phyloP scores from a whole-genome alignment of 2,329 filamentous ascomycete genomes.

The Piedraia hortae region DNA sequence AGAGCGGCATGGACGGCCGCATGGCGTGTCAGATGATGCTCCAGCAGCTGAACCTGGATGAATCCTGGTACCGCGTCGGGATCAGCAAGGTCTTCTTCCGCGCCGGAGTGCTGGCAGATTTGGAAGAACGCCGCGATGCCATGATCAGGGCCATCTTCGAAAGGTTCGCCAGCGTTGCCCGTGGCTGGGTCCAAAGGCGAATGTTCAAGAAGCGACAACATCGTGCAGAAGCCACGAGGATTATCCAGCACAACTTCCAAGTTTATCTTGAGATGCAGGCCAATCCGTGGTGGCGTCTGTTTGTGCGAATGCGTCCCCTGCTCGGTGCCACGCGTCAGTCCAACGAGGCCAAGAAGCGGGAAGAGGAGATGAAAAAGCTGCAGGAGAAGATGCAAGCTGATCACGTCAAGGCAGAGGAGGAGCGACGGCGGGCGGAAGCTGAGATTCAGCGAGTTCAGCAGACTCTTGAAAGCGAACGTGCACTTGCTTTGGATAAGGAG shows the following conservation, averaged over 20 bases:
- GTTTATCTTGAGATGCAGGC: constrained; percentile 71
- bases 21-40: constrained; percentile 63
- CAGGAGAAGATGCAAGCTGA: constrained; percentile 63
- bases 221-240: constrained; percentile 73
- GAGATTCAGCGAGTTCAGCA: constrained; percentile 81
- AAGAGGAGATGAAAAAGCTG: constrained; percentile 73
- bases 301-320: constrained; percentile 82
- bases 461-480: constrained; percentile 79
- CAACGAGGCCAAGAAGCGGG: constrained; percentile 77
- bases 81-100: constrained; percentile 96
- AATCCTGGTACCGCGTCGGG: constrained; percentile 68
- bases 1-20: constrained; percentile 75
- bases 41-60: constrained; percentile 65
- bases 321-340: constrained; percentile 77
- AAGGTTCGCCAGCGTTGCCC: constrained; percentile 70
- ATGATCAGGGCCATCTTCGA: constrained; percentile 86
- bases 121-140: constrained; percentile 84
- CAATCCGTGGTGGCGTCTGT: constrained; percentile 93
- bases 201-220: constrained; percentile 84
- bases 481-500: constrained; percentile 90
- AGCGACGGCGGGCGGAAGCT: constrained; percentile 58
- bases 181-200: constrained; percentile 69
- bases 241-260: constrained; percentile 84
- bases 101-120: constrained; percentile 76
- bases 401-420: constrained; percentile 63